Base-by-base conservation (phyloP, 306 rosid genomes). In the Corylus avellana region DNA sequence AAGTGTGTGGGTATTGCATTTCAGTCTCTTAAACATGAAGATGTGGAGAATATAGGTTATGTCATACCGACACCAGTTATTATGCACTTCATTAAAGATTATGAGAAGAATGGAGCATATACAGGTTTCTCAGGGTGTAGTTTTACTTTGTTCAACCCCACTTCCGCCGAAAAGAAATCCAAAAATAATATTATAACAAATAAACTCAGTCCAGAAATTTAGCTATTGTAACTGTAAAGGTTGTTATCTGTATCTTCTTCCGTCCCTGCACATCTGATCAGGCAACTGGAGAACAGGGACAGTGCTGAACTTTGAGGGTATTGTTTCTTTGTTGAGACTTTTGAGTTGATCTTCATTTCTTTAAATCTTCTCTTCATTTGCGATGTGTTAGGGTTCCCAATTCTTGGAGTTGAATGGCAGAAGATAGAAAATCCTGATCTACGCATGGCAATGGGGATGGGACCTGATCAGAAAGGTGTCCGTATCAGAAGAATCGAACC, bases 351-450 rank as follows among this genome's bases (percentile, higher is more conserved):
- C 46, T 16, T 67, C 55, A 22, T 72, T 17, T 63, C 22, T 68
- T 42, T 7, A 42, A 42, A 42, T 42, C 8, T 5, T 20, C 10
- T 79, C 63, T 81, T 46, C n/a, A 25, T 75, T 74, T 69, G 61
- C 61, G n/a, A 76, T 57, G 47, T 81, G 66, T 44, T 54, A 95
- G 99, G 99, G 70, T 93, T 96, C 87, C 99, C 98, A 72, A 86
- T 91, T 83, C 99, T 96, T 68, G 94, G 96, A 72, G 85, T 96
- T 78, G 98, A 96, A 90, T 96, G 99, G 97, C 99, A 96, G 90
- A 96, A 96, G 82, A 93, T 93, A 97, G 98, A 93, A 89, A 96
- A 96, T 86, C 99, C 98, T 75, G 98, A 96, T 85, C 87, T 96
- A 75, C 87, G 98, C 54, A 80, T 55, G 82, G 80, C 97, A 72